phyloP scores from a whole-genome alignment of 441 rosid genomes.

The Populus hybrid region DNA sequence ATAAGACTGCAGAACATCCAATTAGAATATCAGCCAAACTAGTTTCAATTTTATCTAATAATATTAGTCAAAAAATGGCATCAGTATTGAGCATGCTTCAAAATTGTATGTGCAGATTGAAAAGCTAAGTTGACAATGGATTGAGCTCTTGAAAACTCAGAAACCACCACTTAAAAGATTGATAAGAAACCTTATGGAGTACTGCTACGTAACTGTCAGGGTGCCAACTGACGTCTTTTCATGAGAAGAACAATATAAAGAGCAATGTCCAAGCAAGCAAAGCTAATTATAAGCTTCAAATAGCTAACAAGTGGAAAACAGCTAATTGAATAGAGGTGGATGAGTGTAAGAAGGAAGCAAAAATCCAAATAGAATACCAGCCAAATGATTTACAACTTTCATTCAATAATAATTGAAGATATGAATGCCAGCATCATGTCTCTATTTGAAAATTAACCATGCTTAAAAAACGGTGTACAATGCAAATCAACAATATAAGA shows the following conservation, averaged over 20 bases:
- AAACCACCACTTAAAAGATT: not conserved
- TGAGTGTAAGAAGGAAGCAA: not conserved
- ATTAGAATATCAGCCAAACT: conserved; percentile 16
- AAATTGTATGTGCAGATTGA: not conserved
- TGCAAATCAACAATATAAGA: not conserved
- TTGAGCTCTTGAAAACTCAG: not conserved
- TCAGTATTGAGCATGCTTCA: not conserved
- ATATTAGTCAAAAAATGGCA: not conserved
- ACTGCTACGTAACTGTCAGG: not conserved
- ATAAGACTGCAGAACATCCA: conserved; percentile 49
- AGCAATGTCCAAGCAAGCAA: not conserved
- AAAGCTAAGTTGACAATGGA: not conserved
- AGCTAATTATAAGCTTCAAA: not conserved
- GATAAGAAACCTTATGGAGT: not conserved
- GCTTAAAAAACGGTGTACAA: not conserved
- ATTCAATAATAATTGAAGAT: not conserved
- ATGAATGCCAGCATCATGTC: not conserved
- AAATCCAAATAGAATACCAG: not conserved
- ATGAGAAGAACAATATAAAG: not conserved
- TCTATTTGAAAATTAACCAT: not conserved
- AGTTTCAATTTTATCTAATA: not conserved
- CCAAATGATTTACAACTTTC: not conserved
- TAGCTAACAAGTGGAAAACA: not conserved
- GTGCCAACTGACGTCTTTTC: not conserved
- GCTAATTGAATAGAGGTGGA: not conserved